Evolutionary conservation across 2,329 filamentous ascomycete species (phyloP).

Genomic region (Colletotrichum sp.): DNA sequence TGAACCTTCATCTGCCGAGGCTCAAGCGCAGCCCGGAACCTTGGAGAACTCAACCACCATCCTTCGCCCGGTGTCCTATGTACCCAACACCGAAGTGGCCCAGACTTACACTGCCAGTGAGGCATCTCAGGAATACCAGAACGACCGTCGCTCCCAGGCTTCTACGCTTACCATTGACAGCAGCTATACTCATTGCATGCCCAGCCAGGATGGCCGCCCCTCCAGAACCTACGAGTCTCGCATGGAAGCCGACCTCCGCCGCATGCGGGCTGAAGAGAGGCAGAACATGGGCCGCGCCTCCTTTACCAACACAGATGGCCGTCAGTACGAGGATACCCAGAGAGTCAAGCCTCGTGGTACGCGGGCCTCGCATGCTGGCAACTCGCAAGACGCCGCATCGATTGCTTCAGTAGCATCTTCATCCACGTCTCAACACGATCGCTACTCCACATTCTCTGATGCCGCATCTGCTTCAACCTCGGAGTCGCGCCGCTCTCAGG

Average conservation of each 20-base stretch:
- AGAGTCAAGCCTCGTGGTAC: not conserved
- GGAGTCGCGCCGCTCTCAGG: not conserved
- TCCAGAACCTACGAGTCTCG: not conserved
- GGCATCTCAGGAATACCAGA: not conserved
- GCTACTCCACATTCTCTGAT: not conserved
- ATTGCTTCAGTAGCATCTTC: not conserved
- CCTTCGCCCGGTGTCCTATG: not conserved
- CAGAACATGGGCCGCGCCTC: not conserved
- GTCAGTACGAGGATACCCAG: not conserved
- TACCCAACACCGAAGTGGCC: not conserved
- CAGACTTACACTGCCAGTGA: not conserved
- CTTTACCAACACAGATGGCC: not conserved
- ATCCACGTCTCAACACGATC: not conserved
- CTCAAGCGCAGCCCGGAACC: not conserved
- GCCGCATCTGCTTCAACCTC: not conserved
- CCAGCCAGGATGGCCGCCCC: not conserved
- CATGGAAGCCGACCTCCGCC: not conserved
- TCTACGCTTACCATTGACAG: not conserved
- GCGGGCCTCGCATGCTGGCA: not conserved
- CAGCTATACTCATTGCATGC: not conserved
- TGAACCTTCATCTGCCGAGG: not conserved
- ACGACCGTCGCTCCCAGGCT: not conserved
- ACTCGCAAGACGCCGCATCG: not conserved
- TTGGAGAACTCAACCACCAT: not conserved
- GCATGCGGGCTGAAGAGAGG: not conserved